These are phyloP conservation scores for Kwoniella dejecticola DNA, from an alignment of 768 basidiomycete genomes.

Conservation along the genomic window DNA sequence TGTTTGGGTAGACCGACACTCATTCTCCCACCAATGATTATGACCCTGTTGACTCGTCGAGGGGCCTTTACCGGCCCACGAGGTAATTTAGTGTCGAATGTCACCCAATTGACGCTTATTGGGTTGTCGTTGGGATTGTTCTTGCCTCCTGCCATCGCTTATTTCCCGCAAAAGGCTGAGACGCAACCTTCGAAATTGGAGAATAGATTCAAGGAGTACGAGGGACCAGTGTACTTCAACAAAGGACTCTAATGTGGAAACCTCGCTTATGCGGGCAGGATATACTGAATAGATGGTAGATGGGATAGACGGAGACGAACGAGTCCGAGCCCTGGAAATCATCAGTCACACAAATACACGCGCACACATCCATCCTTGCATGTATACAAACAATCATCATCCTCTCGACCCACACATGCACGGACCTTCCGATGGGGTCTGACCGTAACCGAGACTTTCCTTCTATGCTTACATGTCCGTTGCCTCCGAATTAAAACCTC, in stretches of 20 bases:
- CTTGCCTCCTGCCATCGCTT: conserved; percentile 58
- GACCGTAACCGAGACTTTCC: too few relatives aligned
- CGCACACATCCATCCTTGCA: not conserved
- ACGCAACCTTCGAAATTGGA: conserved; percentile 56
- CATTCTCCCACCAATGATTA: conserved; percentile 57
- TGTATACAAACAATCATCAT: not conserved
- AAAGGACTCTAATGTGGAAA: conserved; percentile 53
- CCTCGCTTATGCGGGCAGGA: not conserved
- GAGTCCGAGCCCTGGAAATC: not conserved
- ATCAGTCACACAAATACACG: not conserved
- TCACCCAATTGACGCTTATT: conserved; percentile 55
- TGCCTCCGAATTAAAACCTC: too few relatives aligned
- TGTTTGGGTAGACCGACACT: conserved; percentile 56
- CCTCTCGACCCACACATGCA: too few relatives aligned
- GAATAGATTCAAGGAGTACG: conserved; percentile 40
- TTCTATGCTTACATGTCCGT: too few relatives aligned
- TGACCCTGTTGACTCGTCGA: conserved; percentile 54
- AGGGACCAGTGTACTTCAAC: conserved; percentile 57
- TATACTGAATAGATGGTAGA: not conserved
- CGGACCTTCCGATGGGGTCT: too few relatives aligned
- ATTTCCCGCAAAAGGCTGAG: conserved; percentile 56
- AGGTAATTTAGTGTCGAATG: conserved; percentile 39
- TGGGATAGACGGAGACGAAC: not conserved
- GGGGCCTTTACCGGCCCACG: conserved; percentile 54
- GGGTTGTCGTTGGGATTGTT: conserved; percentile 56